A percentile compares a stretch with the other conserved stretches of the same genome.
phyloP scores from a whole-genome alignment of 805 yeast genomes.

The Myxozyma kluyveri region DNA sequence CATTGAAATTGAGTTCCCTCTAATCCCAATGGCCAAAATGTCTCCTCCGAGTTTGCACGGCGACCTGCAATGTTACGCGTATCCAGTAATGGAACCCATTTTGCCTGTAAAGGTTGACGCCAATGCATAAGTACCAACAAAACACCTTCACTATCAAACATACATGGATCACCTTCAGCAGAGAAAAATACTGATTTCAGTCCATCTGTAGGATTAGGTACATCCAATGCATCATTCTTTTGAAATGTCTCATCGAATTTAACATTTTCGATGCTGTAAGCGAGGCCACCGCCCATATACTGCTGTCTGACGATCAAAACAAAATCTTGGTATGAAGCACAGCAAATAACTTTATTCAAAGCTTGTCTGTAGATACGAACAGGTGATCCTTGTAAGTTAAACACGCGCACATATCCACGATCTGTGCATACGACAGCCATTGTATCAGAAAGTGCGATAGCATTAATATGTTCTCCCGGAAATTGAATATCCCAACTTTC shows the following conservation, averaged over 20 bases:
- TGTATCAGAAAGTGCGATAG: slow-evolving; percentile 64
- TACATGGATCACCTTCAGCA: slow-evolving; percentile 84
- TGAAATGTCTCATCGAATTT: slow-evolving; percentile 43
- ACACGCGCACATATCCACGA: slow-evolving; percentile 68
- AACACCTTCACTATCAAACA: slow-evolving; percentile 75
- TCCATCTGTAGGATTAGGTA: slow-evolving; percentile 37
- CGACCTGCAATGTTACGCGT: slow-evolving; percentile 42
- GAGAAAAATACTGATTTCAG: slow-evolving; percentile 78
- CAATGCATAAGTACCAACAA: slow-evolving; percentile 70
- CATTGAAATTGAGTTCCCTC: slow-evolving; percentile 64
- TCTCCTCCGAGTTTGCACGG: slow-evolving; percentile 53
- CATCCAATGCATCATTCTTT: slow-evolving; percentile 36
- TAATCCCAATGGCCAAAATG: slow-evolving; percentile 86
- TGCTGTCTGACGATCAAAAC: slow-evolving; percentile 52
- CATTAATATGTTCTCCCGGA: slow-evolving; percentile 49
- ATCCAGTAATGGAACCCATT: slow-evolving; percentile 84
- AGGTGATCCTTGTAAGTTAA: slow-evolving; percentile 71
- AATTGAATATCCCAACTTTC: slow-evolving; percentile 60
- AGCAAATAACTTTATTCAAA: slow-evolving; percentile 67
- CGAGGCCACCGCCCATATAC: slow-evolving; percentile 38
- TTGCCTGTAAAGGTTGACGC: slow-evolving; percentile 71
- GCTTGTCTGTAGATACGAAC: slow-evolving; percentile 57
- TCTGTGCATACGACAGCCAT: slow-evolving; percentile 69
- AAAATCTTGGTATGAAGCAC: slow-evolving; percentile 59
- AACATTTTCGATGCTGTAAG: slow-evolving; percentile 50